These are phyloP conservation scores for Fusarium pilosicola DNA, from an alignment of 2,329 filamentous ascomycete genomes.

Conservation along the genomic window DNA sequence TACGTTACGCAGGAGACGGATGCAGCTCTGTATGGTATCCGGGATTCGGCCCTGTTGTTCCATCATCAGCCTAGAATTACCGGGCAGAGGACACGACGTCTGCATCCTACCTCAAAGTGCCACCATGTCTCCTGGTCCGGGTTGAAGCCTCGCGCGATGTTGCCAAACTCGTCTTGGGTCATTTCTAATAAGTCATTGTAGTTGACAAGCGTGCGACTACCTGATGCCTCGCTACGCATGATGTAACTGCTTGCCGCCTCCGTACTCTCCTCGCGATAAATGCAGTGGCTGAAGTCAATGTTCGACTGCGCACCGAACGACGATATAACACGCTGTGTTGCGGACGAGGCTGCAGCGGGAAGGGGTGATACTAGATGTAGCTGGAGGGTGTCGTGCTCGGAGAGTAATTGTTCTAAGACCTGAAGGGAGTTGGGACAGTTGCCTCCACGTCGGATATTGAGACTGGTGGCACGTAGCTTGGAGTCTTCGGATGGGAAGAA, in stretches of 20 bases:
- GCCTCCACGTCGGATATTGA: conserved; percentile 72
- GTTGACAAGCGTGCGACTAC: conserved; percentile 76
- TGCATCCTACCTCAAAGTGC: conserved; percentile 72
- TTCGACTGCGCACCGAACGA: conserved; percentile 60
- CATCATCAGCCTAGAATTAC: conserved; percentile 23
- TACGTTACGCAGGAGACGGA: conserved; percentile 62
- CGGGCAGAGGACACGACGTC: not conserved
- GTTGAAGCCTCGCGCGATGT: conserved; percentile 53
- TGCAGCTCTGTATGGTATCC: conserved; percentile 67
- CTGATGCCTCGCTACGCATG: conserved; percentile 67
- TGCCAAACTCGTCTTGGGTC: conserved; percentile 68
- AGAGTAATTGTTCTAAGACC: conserved; percentile 72
- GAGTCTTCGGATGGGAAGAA: conserved; percentile 76
- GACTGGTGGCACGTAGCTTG: conserved; percentile 72
- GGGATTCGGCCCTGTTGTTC: conserved; percentile 68
- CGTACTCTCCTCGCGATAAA: conserved; percentile 64
- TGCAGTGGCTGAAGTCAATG: conserved; percentile 64
- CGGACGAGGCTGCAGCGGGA: conserved; percentile 62
- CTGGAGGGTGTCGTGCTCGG: conserved; percentile 40
- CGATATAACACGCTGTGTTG: conserved; percentile 60
- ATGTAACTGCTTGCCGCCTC: conserved; percentile 76
- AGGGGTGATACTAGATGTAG: conserved; percentile 63
- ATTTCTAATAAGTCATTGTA: conserved; percentile 76
- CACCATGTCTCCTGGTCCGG: conserved; percentile 64
- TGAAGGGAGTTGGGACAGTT: conserved; percentile 79